Conservation (phyloP, 495 filamentous ascomycete genomes). For the Neurospora intermedia region DNA sequence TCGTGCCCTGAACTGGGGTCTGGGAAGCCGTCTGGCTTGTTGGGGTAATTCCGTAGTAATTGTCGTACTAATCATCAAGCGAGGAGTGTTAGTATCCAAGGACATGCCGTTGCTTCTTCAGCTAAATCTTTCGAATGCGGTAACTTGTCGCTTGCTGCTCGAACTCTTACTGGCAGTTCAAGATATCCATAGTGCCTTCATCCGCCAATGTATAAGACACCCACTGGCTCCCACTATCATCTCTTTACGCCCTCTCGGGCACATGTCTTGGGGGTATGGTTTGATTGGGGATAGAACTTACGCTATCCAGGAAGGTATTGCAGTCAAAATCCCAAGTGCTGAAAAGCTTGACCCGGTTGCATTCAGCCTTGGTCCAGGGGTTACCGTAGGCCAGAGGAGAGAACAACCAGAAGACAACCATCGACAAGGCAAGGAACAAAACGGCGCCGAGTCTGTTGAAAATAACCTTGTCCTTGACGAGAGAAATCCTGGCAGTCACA, state of each 20-base stretch:
- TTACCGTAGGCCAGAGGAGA: slow-evolving; percentile 89
- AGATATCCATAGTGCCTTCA: background rate
- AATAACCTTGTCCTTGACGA: slow-evolving; percentile 54
- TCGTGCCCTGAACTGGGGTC: slow-evolving; percentile 8
- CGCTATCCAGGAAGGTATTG: slow-evolving; percentile 77
- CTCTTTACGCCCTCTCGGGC: slow-evolving; percentile 14
- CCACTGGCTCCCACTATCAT: background rate
- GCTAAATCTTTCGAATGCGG: background rate
- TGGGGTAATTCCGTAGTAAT: slow-evolving; percentile 24
- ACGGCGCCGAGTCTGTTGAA: slow-evolving; percentile 62
- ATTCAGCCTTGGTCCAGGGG: slow-evolving; percentile 79
- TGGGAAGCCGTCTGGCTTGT: slow-evolving; percentile 22
- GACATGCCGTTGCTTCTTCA: background rate
- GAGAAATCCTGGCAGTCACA: slow-evolving; percentile 52
- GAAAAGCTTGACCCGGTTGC: slow-evolving; percentile 78
- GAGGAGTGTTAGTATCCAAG: slow-evolving; percentile 10
- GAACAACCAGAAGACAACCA: slow-evolving; percentile 72
- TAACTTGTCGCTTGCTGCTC: background rate
- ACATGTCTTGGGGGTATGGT: slow-evolving; percentile 23
- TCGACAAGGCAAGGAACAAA: slow-evolving; percentile 57
- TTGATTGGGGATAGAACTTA: slow-evolving; percentile 45
- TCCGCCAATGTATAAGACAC: background rate
- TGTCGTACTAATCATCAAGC: slow-evolving; percentile 28
- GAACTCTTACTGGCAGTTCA: background rate
- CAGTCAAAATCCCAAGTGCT: slow-evolving; percentile 94